A percentile compares a stretch with the other conserved stretches of the same genome.
These are phyloP conservation scores for Rubia peregrina DNA, from an alignment of 305 asterid species.

Conservation along the genomic window DNA sequence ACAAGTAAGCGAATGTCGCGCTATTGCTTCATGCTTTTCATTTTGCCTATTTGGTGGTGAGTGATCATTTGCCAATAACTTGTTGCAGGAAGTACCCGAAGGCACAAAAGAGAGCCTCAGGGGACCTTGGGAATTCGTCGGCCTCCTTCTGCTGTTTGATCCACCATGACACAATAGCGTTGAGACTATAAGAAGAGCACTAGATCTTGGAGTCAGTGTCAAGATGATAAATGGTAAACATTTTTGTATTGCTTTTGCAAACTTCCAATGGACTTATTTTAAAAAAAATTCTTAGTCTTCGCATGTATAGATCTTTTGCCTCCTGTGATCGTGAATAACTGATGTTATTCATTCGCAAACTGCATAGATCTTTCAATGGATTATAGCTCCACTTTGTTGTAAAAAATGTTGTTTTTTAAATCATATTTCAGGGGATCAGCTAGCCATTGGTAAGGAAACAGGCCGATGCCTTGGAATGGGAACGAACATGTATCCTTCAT, in stretches of 20 bases:
- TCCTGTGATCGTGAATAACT: slow-evolving; percentile 1
- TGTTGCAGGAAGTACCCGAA: slow-evolving; percentile 62
- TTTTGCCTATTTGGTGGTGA: background rate
- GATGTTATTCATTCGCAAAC: background rate
- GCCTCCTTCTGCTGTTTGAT: slow-evolving; percentile 71
- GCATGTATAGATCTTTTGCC: no score
- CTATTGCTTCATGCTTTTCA: background rate
- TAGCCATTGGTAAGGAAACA: slow-evolving; percentile 78
- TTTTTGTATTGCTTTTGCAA: background rate
- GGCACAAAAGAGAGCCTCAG: slow-evolving; percentile 60
- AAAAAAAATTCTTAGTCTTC: no score
- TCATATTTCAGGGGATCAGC: slow-evolving; percentile 55
- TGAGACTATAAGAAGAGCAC: slow-evolving; percentile 70
- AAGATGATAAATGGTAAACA: slow-evolving; percentile 79
- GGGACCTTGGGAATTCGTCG: slow-evolving; percentile 78
- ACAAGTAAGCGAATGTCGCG: slow-evolving; percentile 36
- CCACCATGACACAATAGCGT: slow-evolving; percentile 92
- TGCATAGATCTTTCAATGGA: background rate
- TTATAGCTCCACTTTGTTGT: no score
- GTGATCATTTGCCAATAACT: background rate
- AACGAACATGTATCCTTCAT: slow-evolving; percentile 83
- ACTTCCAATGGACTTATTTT: background rate
- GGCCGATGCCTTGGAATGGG: slow-evolving; percentile 98
- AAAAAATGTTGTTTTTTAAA: no score
- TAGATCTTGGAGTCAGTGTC: slow-evolving; percentile 79